Evolutionary conservation across 371 early-diverging fungal genomes (phyloP), one percentile per base, ranked within the genome.

Genomic region (Rhizopus microsporus): DNA sequence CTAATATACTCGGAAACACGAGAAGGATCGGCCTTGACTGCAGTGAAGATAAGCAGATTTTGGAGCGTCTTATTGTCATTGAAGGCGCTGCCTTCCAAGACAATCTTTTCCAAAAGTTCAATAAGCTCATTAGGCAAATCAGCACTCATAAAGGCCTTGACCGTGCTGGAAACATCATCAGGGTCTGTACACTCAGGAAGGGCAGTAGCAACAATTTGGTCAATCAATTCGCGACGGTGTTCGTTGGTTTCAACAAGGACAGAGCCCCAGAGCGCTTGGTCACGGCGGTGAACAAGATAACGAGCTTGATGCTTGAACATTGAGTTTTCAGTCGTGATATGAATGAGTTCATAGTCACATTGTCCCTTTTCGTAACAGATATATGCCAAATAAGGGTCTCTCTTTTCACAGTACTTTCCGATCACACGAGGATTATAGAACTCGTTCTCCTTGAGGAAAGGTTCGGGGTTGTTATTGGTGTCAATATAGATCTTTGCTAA

Each of bases 261-360:
- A 72, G 78, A 80, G 45, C 79, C 78, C 98, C 98, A 98, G 44
- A 98, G 76, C 16, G 81, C 82, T 15, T 79, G 73, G 68, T 95
- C 94, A 47, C 95, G 90, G 29, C 97, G 86, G 60, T 88, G 88
- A 48, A 97, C 93, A 35, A 98, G 80, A 62, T 98, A 97, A 48
- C 96, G 91, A 1, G 98, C 92, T 82, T 96, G 97, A 65, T 97
- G 97, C 84, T 98, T 98, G 81, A 95, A 98, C 99, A 98, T 98
- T 47, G 90, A 83, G 78, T 96, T 96, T 59, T 95, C 94, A 78
- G 92, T 95, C 15, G 99, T 97, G 60, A 98, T 86, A 37, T 89
- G 84, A 60, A 98, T 83, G 51, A 98, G 77, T 69, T 97, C 97
- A 54, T 84, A 78, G 64, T 98, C 98, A 66, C 97, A 96, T 71